Evolutionary conservation across 495 filamentous ascomycete genomes (phyloP).

Genomic region (Saxophila tyrrhenica): DNA sequence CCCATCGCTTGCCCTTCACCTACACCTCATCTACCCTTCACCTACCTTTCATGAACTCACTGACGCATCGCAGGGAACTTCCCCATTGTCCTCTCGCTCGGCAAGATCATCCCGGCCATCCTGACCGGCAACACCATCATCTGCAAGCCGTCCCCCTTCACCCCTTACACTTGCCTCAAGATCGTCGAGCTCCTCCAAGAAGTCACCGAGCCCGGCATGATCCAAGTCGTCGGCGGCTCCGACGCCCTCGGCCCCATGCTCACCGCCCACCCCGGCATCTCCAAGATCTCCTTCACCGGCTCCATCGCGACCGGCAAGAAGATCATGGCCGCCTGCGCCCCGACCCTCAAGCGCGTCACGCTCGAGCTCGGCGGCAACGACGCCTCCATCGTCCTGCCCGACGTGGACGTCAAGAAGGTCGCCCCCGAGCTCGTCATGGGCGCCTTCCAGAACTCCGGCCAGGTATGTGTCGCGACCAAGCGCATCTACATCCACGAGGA

Average conservation of each 20-base stretch:
- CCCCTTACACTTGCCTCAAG: slow-evolving; percentile 57
- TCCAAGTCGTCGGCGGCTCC: slow-evolving; percentile 53
- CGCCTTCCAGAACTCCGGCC: slow-evolving; percentile 51
- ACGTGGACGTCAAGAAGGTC: slow-evolving; percentile 52
- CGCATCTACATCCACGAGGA: slow-evolving; percentile 58
- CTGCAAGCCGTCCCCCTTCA: slow-evolving; percentile 48
- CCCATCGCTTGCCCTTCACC: no score
- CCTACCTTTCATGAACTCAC: no score
- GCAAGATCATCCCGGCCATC: slow-evolving; percentile 28
- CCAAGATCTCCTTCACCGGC: slow-evolving; percentile 28
- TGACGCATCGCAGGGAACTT: slow-evolving; percentile 38
- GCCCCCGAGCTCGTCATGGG: slow-evolving; percentile 45
- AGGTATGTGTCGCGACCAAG: slow-evolving; percentile 53
- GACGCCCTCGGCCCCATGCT: slow-evolving; percentile 25
- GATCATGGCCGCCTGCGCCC: slow-evolving; percentile 23
- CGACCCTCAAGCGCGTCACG: slow-evolving; percentile 33
- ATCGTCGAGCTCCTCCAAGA: slow-evolving; percentile 48
- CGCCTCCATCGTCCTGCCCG: slow-evolving; percentile 51
- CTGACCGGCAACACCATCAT: slow-evolving; percentile 52
- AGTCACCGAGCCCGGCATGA: slow-evolving; percentile 53
- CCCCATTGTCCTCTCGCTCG: slow-evolving; percentile 20
- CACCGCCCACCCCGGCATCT: slow-evolving; percentile 21
- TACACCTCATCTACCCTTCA: slow-evolving; percentile 44
- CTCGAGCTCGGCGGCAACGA: slow-evolving; percentile 60
- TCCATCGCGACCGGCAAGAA: slow-evolving; percentile 27